Percentiles rank a stretch among this genome's conserved stretches.
Conservation (phyloP, 129 eudicot species). For the Pseudognaphalium luteoalbum region DNA sequence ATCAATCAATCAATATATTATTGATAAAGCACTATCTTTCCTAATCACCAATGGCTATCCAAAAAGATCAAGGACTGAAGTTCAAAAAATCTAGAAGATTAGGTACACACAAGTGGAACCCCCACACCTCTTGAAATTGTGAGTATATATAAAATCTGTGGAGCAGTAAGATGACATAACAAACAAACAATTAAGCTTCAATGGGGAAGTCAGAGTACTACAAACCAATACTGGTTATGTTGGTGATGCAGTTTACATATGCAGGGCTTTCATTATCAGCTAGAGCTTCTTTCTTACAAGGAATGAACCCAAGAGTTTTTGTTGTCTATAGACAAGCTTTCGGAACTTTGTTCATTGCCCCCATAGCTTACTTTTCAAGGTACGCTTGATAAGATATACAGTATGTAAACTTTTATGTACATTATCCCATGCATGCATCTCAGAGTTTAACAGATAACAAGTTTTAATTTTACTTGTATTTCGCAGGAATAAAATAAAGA, state of each 20-base stretch:
- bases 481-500: constrained; percentile 41
- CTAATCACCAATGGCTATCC: not conserved
- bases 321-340: constrained; percentile 64
- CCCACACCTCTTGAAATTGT: not conserved
- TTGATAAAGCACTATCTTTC: too few relatives aligned
- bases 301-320: constrained; percentile 65
- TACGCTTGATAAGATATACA: not conserved
- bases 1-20: too few relatives aligned
- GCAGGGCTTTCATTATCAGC: constrained; percentile 45
- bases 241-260: constrained; percentile 50
- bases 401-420: not conserved
- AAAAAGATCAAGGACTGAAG: constrained; percentile 3
- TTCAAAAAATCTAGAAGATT: not conserved
- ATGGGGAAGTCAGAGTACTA: constrained; percentile 31
- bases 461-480: not conserved
- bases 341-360: constrained; percentile 55
- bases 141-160: not conserved
- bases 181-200: not conserved
- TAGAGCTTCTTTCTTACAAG: constrained; percentile 61
- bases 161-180: not conserved
- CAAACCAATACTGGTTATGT: constrained; percentile 51
- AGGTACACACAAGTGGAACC: not conserved
- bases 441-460: not conserved
- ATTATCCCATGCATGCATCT: not conserved
- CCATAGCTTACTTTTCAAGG: constrained; percentile 56